These are phyloP conservation scores for Blastobotrys illinoisensis DNA, from an alignment of 1,139 yeast genomes.

Conservation along the genomic window DNA sequence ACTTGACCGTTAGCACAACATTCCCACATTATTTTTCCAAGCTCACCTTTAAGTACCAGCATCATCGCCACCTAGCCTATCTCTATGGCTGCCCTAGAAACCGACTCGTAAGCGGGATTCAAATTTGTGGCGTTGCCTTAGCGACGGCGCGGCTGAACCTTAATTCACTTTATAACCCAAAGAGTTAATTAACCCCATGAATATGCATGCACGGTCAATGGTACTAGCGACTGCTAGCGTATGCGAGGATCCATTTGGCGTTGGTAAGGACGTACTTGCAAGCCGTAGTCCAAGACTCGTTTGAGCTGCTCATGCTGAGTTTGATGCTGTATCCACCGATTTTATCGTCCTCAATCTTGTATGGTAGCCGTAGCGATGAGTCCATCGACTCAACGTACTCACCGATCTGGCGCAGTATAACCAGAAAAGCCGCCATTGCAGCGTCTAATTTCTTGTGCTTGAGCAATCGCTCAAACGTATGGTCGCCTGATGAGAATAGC, in stretches of 20 bases:
- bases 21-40: background rate
- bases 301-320: conserved; percentile 56
- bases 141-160: background rate
- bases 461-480: conserved; percentile 61
- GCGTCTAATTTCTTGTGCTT: conserved; percentile 67
- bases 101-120: background rate
- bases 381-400: conserved; percentile 45
- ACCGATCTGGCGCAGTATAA: conserved; percentile 56
- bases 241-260: conserved; percentile 39
- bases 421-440: conserved; percentile 71
- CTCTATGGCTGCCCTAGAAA: background rate
- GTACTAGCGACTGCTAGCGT: conserved; percentile 23
- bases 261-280: conserved; percentile 78
- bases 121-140: background rate
- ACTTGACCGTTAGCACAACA: background rate
- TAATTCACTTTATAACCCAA: background rate
- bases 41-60: background rate
- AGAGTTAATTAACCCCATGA: background rate
- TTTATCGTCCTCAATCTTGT: conserved; percentile 53
- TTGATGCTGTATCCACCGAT: conserved; percentile 77
- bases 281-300: conserved; percentile 85
- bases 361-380: conserved; percentile 65
- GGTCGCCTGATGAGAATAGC: conserved; percentile 60
- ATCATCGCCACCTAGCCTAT: background rate
- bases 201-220: no score